A percentile compares a stretch with the other conserved stretches of the same genome.
These are phyloP conservation scores for Boeremia exigua DNA, from an alignment of 2,329 filamentous ascomycete genomes.

Conservation along the genomic window DNA sequence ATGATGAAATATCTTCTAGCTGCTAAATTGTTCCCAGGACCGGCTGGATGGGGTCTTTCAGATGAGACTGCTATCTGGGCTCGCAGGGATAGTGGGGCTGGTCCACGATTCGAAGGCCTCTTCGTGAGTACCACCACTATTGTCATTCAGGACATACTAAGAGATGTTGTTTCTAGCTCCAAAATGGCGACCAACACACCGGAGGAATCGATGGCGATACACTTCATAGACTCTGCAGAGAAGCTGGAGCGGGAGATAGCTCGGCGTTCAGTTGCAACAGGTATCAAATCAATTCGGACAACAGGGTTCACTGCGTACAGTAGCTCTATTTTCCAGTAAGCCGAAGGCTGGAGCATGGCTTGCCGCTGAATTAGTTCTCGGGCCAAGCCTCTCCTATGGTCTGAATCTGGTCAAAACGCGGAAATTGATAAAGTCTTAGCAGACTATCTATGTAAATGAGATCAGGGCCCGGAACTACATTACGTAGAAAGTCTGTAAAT, in stretches of 20 bases:
- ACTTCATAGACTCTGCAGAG: not conserved
- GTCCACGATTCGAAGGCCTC: not conserved
- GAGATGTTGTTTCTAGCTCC: not conserved
- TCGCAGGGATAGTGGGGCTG: not conserved
- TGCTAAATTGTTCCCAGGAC: not conserved
- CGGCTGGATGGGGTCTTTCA: not conserved
- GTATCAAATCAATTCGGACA: not conserved
- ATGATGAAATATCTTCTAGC: not conserved
- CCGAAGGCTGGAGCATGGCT: not conserved
- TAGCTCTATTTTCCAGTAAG: not conserved
- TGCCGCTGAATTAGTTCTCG: not conserved
- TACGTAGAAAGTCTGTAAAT: no score
- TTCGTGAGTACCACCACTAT: not conserved
- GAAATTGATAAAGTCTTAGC: no score
- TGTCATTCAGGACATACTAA: not conserved
- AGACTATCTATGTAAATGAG: no score
- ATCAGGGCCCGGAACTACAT: no score
- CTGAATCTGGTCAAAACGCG: no score
- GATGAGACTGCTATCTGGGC: not conserved
- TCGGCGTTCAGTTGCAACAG: not conserved
- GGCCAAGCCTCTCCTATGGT: no score
- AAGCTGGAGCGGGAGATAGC: not conserved
- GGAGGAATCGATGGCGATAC: not conserved
- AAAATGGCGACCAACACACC: not conserved
- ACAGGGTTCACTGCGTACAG: not conserved